Evolutionary conservation across 148 eudicot genomes (phyloP), one percentile per base, ranked within the genome.

Genomic region (Diospyros lotus): DNA sequence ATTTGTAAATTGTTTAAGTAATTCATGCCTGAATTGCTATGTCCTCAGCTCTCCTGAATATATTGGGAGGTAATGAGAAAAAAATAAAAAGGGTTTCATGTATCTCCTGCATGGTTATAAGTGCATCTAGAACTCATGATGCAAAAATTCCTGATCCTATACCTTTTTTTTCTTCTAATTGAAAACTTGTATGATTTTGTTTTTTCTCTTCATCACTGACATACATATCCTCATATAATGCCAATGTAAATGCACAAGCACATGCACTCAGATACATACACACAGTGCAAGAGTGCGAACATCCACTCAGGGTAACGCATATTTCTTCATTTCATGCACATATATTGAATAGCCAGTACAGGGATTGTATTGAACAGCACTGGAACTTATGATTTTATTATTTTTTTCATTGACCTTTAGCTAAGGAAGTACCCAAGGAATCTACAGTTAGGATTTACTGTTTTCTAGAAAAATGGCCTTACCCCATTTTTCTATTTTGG

Each of bases 311-410:
- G 28, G 28, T 28, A 28, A 28, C 28, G 0, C 28, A 28, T 28
- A 28, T 28, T 28, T 53, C 48, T 69, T 69, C 28, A 68, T 7
- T 66, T 66, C 58, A 68, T 68, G 72, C 55, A 10, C 41, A 18
- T 1, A 9, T 67, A 46, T 50, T 45, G 2, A 67, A 67, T 7
- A 3, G 43, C 5, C 50, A 43, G 7, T 28, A 68, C 60, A 50
- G 7, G 50, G 39, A 51, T 50, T 54, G 18, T 50, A 54, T 28
- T 68, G 43, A 66, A 11, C 71, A 5, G 40, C 2, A 43, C 6
- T 28, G 42, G 28, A 68, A 45, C 6, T 3, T 28, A 3, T 17
- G 15, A 39, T 69, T 39, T 3, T 48, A 48, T 48, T 48, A 0
- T 48, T 4, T 48, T 8, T 54, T 54, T 10, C 1, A 52, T 69